A percentile compares a stretch with the other conserved stretches of the same genome.
These are phyloP conservation scores for Arthrobotrys musiformis DNA, from an alignment of 2,329 filamentous ascomycete species.

Conservation along the genomic window DNA sequence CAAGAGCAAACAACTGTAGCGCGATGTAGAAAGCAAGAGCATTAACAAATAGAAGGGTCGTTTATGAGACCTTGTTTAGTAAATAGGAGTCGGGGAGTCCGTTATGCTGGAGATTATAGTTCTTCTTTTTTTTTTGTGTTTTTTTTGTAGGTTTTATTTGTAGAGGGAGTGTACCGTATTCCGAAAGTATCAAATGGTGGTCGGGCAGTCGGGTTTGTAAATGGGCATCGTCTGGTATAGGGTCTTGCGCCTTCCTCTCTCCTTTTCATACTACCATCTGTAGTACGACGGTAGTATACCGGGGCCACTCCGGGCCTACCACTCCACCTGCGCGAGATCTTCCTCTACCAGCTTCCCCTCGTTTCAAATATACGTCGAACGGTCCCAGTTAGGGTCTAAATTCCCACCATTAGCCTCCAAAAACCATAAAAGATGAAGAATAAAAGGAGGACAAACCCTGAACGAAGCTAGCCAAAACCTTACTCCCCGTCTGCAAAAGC, in stretches of 20 bases:
- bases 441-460: slow-evolving; percentile 74
- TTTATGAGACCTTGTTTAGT: neutral
- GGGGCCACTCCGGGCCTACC: slow-evolving; percentile 19
- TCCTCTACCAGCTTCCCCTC: slow-evolving; percentile 49
- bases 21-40: neutral
- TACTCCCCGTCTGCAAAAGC: slow-evolving; percentile 94
- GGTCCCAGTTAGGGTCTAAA: slow-evolving; percentile 65
- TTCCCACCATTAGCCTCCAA: neutral
- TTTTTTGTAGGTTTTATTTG: neutral
- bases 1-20: neutral
- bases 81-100: neutral
- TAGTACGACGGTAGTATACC: neutral
- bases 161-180: neutral
- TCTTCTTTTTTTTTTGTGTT: neutral
- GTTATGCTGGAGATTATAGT: neutral
- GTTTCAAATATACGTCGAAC: slow-evolving; percentile 57
- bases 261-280: neutral
- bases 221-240: neutral
- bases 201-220: neutral
- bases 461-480: slow-evolving; percentile 94
- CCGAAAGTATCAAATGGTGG: neutral
- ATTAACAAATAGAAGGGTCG: neutral
- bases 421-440: slow-evolving; percentile 5
- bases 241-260: slow-evolving; percentile 1
- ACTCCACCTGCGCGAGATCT: slow-evolving; percentile 48